phyloP scores from a whole-genome alignment of 768 basidiomycete species.

The Tylopilus cervinicoccineus region DNA sequence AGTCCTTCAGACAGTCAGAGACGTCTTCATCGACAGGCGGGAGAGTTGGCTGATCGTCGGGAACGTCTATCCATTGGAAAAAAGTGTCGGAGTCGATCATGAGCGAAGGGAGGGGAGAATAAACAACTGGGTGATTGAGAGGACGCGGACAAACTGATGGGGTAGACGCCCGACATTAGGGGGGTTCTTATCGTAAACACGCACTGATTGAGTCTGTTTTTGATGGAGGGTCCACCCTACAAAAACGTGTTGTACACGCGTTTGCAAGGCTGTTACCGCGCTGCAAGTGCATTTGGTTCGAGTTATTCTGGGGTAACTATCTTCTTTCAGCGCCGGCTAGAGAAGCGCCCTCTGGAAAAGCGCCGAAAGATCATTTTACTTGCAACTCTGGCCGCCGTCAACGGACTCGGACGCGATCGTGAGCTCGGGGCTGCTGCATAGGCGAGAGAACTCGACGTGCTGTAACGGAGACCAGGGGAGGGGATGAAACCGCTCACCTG shows the following conservation, averaged over 20 bases:
- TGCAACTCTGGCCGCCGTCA: constrained; percentile 9
- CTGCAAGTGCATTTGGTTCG: constrained; percentile 15
- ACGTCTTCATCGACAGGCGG: constrained; percentile 24
- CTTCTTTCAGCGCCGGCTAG: constrained; percentile 20
- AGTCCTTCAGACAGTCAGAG: constrained; percentile 8
- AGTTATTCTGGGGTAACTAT: constrained; percentile 19
- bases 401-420: constrained; percentile 9
- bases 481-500: constrained; percentile 6
- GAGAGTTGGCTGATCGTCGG: constrained; percentile 15
- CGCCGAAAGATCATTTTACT: constrained; percentile 6
- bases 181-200: constrained; percentile 28
- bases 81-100: constrained; percentile 14
- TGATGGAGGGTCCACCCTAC: constrained; percentile 34
- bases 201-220: constrained; percentile 27
- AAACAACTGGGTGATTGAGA: not conserved
- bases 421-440: not conserved
- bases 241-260: constrained; percentile 35
- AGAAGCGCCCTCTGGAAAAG: constrained; percentile 14
- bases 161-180: constrained; percentile 14
- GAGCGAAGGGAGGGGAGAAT: not conserved
- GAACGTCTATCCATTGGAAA: constrained; percentile 13
- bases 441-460: constrained; percentile 4
- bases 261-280: constrained; percentile 29
- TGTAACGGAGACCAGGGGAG: not conserved
- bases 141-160: constrained; percentile 2